phyloP scores from a whole-genome alignment of 768 basidiomycete genomes.

The Agrocybe pediades region DNA sequence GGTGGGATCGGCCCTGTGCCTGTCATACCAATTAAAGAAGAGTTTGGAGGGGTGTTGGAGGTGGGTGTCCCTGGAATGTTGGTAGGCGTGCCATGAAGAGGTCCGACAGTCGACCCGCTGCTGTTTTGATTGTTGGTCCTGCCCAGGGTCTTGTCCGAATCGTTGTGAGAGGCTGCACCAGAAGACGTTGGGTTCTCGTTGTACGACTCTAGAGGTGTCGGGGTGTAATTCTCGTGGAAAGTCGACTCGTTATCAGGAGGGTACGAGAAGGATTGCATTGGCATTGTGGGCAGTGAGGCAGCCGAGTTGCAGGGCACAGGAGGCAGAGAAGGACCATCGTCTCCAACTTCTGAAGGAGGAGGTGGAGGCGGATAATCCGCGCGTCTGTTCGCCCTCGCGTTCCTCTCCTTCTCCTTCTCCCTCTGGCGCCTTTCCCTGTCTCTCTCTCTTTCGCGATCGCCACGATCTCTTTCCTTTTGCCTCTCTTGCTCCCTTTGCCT shows the following conservation, averaged over 20 bases:
- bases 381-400: slow-evolving; percentile 21
- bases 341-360: slow-evolving; percentile 29
- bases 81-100: slow-evolving; percentile 1
- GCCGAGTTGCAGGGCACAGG: neutral
- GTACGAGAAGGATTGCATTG: neutral
- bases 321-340: slow-evolving; percentile 5
- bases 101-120: neutral
- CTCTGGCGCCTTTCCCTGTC: slow-evolving; percentile 13
- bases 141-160: neutral
- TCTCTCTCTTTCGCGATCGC: slow-evolving; percentile 19
- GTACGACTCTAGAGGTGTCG: no score
- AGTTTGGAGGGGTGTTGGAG: neutral
- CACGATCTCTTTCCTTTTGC: slow-evolving; percentile 24
- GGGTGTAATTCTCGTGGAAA: no score
- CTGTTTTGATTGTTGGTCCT: neutral
- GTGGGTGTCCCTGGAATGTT: neutral
- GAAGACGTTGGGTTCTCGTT: no score
- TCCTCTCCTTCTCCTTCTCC: slow-evolving; percentile 32
- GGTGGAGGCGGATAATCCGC: slow-evolving; percentile 27
- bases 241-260: neutral
- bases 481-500: slow-evolving; percentile 32
- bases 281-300: neutral
- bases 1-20: neutral
- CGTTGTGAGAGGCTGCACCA: no score
- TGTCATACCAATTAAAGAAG: neutral